Conservation (phyloP, 164 flowering plant species). For the Vitis riparia region DNA sequence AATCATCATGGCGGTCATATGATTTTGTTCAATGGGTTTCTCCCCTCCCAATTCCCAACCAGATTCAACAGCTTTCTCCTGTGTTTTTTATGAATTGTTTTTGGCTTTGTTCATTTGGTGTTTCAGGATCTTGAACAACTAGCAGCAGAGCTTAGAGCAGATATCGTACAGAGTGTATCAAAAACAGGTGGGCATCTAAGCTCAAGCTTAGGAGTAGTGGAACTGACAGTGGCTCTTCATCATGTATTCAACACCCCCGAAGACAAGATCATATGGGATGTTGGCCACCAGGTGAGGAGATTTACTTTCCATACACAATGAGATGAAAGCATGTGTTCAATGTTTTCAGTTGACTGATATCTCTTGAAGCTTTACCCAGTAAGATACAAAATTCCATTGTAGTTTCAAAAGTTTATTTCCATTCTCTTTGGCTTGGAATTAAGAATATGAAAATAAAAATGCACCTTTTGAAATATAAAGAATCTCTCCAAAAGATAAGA, state of each 20-base stretch:
- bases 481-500: too few species aligned
- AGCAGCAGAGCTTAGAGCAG: conserved; percentile 82
- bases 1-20: not conserved
- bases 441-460: not conserved
- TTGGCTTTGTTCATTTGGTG: not conserved
- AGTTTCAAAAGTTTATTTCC: too few species aligned
- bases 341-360: too few species aligned
- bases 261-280: conserved; percentile 95
- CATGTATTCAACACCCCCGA: conserved; percentile 87
- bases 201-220: conserved; percentile 87
- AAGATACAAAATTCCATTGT: too few species aligned
- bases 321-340: not conserved
- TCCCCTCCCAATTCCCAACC: too few species aligned
- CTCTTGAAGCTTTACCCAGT: too few species aligned
- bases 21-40: not conserved
- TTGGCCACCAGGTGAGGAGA: conserved; percentile 84
- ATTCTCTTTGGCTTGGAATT: too few species aligned
- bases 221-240: conserved; percentile 81
- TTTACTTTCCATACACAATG: not conserved
- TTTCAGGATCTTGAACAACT: conserved; percentile 79
- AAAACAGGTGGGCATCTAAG: conserved; percentile 89
- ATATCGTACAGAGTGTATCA: conserved; percentile 65
- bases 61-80: too few species aligned
- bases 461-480: too few species aligned
- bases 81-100: not conserved